A percentile compares a stretch with the other conserved stretches of the same genome.
Evolutionary conservation across 345 rosid species (phyloP).

Genomic region (Salix arbutifolia): DNA sequence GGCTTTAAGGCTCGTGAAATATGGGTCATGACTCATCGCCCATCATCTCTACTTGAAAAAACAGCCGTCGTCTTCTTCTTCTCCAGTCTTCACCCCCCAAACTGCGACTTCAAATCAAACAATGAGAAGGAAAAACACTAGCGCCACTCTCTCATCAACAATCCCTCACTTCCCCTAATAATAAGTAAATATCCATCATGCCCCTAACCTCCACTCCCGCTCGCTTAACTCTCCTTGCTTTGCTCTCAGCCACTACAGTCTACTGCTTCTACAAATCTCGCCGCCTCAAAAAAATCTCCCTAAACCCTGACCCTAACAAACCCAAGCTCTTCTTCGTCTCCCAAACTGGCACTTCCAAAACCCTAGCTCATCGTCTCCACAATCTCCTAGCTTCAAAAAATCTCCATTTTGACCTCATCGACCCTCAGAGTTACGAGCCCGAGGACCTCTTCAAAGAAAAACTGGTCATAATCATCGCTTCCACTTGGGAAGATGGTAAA

Average conservation of each 20-base stretch:
- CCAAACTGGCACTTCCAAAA: conserved; percentile 72
- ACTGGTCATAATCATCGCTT: conserved; percentile 60
- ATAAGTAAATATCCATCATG: conserved; percentile 24
- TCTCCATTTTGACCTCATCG: conserved; percentile 63
- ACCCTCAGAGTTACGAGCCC: conserved; percentile 75
- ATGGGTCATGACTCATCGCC: too few relatives aligned
- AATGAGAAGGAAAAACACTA: too few relatives aligned
- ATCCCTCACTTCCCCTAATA: not conserved
- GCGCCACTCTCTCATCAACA: too few relatives aligned
- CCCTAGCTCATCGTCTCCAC: conserved; percentile 62
- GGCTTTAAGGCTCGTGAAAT: too few relatives aligned
- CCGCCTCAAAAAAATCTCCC: conserved; percentile 38
- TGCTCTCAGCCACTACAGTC: conserved; percentile 77
- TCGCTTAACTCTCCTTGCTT: conserved; percentile 60
- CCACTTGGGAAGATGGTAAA: conserved; percentile 86
- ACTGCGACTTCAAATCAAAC: too few relatives aligned
- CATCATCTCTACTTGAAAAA: too few relatives aligned
- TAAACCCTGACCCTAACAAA: conserved; percentile 17
- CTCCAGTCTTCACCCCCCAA: too few relatives aligned
- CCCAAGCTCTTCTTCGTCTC: conserved; percentile 58
- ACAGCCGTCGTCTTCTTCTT: too few relatives aligned
- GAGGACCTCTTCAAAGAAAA: conserved; percentile 77
- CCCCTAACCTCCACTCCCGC: conserved; percentile 45
- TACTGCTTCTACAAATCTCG: conserved; percentile 81
- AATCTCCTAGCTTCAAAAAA: conserved; percentile 32